Evolutionary conservation across 2,329 filamentous ascomycete species (phyloP).

Genomic region (Hymenoscyphus salicellus): DNA sequence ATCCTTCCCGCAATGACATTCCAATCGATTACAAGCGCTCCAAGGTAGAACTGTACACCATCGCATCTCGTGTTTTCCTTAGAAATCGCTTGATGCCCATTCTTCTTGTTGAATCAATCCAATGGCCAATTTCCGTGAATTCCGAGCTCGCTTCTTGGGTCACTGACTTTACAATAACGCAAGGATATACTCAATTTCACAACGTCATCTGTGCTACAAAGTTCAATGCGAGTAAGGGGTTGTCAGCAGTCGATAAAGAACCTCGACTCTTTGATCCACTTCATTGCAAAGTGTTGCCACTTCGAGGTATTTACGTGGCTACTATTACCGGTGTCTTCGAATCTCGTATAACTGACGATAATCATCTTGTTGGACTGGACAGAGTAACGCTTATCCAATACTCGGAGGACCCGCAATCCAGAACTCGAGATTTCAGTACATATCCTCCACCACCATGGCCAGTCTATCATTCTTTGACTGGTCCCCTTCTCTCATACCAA

Average conservation of each 20-base stretch:
- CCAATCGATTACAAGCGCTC: not conserved
- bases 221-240: not conserved
- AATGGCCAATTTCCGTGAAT: not conserved
- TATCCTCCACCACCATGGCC: not conserved
- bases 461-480: too few relatives aligned
- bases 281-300: not conserved
- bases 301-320: not conserved
- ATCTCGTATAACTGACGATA: not conserved
- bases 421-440: not conserved
- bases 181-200: not conserved
- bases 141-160: not conserved
- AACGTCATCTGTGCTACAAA: not conserved
- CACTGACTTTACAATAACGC: not conserved
- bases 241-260: not conserved
- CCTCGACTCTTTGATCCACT: not conserved
- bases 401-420: not conserved
- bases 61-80: not conserved
- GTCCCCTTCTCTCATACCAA: not conserved
- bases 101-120: not conserved
- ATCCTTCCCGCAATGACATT: not conserved
- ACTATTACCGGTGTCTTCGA: not conserved
- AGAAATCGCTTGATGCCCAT: not conserved
- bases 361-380: not conserved
- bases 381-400: not conserved
- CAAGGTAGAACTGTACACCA: not conserved